Percentiles rank a stretch among this genome's conserved stretches.
Evolutionary conservation across 1,284 basidiomycete genomes (phyloP).

Genomic region (Butyriboletus appendiculatus): DNA sequence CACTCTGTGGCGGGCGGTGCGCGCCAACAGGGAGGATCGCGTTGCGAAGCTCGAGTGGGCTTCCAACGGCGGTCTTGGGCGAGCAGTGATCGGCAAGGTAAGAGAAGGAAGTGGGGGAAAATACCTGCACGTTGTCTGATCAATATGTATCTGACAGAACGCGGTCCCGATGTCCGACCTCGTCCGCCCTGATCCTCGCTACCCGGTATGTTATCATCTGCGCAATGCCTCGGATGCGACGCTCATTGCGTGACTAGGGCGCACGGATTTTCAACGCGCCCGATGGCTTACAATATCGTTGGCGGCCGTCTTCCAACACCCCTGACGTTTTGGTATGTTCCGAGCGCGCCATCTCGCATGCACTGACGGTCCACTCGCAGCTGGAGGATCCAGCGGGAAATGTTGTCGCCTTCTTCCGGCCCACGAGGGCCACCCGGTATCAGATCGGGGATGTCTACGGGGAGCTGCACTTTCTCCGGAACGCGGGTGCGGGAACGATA

Average conservation of each 20-base stretch:
- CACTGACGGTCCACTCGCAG: constrained; percentile 40
- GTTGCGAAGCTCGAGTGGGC: constrained; percentile 86
- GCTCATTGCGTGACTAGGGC: constrained; percentile 45
- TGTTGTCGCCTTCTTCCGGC: constrained; percentile 76
- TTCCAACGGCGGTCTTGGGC: constrained; percentile 73
- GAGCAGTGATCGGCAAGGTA: constrained; percentile 81
- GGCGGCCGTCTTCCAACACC: constrained; percentile 61
- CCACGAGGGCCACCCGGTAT: constrained; percentile 71
- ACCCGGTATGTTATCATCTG: constrained; percentile 46
- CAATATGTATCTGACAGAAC: constrained; percentile 46
- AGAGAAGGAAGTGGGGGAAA: constrained; percentile 15
- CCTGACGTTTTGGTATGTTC: constrained; percentile 63
- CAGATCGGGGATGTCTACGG: constrained; percentile 82
- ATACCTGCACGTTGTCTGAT: constrained; percentile 20
- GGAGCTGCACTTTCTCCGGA: constrained; percentile 77
- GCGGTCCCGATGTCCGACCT: constrained; percentile 79
- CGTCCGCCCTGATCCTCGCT: constrained; percentile 61
- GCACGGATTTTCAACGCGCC: constrained; percentile 73
- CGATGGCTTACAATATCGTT: constrained; percentile 75
- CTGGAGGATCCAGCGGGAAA: constrained; percentile 67
- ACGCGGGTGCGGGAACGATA: constrained; percentile 76
- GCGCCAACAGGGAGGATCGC: constrained; percentile 78
- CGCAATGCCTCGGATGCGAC: constrained; percentile 8
- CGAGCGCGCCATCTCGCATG: constrained; percentile 15
- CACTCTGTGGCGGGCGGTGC: constrained; percentile 73